Base-by-base conservation (phyloP, 1,284 basidiomycete species). In the Prillingera fragicola region DNA sequence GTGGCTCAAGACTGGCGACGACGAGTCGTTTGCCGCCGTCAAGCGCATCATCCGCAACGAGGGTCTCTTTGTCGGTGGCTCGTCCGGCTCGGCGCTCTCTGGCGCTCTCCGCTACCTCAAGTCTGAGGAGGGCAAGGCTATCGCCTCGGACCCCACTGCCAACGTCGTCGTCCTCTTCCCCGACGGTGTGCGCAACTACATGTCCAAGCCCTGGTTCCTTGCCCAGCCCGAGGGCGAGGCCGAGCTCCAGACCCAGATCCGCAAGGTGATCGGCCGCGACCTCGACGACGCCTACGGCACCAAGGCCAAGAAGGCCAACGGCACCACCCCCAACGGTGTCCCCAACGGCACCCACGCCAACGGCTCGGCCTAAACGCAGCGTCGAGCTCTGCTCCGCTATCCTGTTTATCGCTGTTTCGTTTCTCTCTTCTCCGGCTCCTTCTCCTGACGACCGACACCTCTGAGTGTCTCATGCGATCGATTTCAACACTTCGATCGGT, bases 151-250 rank as follows among this genome's bases (percentile, higher is more conserved):
- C 13, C 74, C 79, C 41, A 84, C 83, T 8, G 77, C 78, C 64
- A 98, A 97, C 62, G 89, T 95, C 5, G 86, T 98, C 0, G 77
- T 97, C 4, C 62, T 98, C 29, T 73, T 95, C 32, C 82, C 94
- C 21, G 94, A 98, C 64, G 87, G 89, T 3, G 82, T 96, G 45
- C 80, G 92, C 50, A 97, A 97, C 70, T 97, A 97, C 70, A 94
- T 97, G 80, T 87, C 85, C 73, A 95, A 94, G 51, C 54, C 59
- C 10, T 71, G 69, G 69, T 70, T 71, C 59, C 50, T 71, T 14
- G 55, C 55, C 23, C 45, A 51, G 41, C 28, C 27, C 8, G 28
- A 23, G 13, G 45, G 37, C 23, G 23, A 35, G 31, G 28, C 19
- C 21, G 41, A 33, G 21, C 36, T 50, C n/a, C 38, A 39, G 36